Conservation (phyloP, 2,329 filamentous ascomycete genomes). For the Penicillium sp. region DNA sequence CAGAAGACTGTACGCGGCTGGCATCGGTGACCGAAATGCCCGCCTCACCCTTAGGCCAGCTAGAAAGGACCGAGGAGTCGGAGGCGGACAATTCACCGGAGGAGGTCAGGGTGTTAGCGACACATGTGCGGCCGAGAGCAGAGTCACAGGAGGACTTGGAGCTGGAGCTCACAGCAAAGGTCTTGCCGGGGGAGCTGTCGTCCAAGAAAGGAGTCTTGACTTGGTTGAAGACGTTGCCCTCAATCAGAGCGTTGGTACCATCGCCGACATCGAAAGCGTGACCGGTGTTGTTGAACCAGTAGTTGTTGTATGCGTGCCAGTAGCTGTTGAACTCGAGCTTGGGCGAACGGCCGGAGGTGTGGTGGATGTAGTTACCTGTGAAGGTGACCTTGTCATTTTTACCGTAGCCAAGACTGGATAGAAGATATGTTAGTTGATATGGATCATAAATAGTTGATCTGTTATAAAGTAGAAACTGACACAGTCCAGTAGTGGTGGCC, state of each 20-base stretch:
- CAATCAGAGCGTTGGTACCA: constrained; percentile 40
- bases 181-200: constrained; percentile 31
- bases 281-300: constrained; percentile 46
- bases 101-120: constrained; percentile 31
- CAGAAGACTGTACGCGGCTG: constrained; percentile 32
- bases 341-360: constrained; percentile 60
- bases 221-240: constrained; percentile 52
- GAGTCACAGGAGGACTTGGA: constrained; percentile 27
- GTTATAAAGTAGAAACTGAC: constrained; percentile 15
- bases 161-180: constrained; percentile 31
- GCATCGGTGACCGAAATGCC: constrained; percentile 30
- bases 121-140: constrained; percentile 33
- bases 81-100: constrained; percentile 37
- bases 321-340: constrained; percentile 60
- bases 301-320: constrained; percentile 53
- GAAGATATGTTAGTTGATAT: neutral
- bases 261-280: constrained; percentile 49
- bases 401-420: constrained; percentile 54
- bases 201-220: constrained; percentile 43
- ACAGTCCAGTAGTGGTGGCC: constrained; percentile 63
- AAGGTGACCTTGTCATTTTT: constrained; percentile 61
- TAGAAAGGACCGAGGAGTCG: constrained; percentile 32
- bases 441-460: no score
- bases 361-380: constrained; percentile 64
- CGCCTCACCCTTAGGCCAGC: constrained; percentile 36